Base-by-base conservation (phyloP, 2,329 filamentous ascomycete species). In the Cordyceps cicadae region DNA sequence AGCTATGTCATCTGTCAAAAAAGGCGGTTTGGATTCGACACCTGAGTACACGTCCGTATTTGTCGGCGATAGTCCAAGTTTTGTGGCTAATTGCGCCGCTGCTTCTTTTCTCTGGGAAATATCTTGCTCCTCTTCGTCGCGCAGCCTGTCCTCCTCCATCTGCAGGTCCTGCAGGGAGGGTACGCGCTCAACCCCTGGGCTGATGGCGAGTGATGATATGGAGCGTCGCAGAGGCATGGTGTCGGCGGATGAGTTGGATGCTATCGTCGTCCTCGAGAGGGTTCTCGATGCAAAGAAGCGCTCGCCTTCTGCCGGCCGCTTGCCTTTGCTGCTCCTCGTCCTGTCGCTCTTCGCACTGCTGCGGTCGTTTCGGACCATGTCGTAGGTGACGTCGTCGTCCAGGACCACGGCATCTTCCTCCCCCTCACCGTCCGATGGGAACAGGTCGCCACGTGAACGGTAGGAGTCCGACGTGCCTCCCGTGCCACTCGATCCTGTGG, bases 371-470 rank as follows among this genome's bases (percentile, higher is more conserved):
- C 88, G 84, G 63, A 92, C 87, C 63, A 97, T 79, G 3, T 87
- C 85, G 71, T 96, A 87, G 3, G 92, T 90, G 67, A 97, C 95
- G 69, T 97, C 92, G 70, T 97, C 93, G 67, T 93, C 90, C 19
- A 97, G 76, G 14, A 92, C 90, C n/a, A 96, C 85, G 0, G 93
- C 93, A 73, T 97, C 93, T 71, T 96, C 92, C 64, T 95, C 91
- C 58, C 92, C 91, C 68, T 87, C 85, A 52, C 82, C 84, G 64
- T 96, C 92, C 67, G 92, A 96, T 0, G 91, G 91, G 66, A 97
- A 94, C 14, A 97, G 77, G 74, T 97, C 93, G 2, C 92, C 92
- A 52, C 93, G 81, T 12, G 92, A 96, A 67, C 92, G 88, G 64
- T 89, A 86, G 6, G 92, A 96, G 70, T 93, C 92, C 32, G 86